phyloP scores from a whole-genome alignment of 73 alveolate species.

The Effrenium voratum region DNA sequence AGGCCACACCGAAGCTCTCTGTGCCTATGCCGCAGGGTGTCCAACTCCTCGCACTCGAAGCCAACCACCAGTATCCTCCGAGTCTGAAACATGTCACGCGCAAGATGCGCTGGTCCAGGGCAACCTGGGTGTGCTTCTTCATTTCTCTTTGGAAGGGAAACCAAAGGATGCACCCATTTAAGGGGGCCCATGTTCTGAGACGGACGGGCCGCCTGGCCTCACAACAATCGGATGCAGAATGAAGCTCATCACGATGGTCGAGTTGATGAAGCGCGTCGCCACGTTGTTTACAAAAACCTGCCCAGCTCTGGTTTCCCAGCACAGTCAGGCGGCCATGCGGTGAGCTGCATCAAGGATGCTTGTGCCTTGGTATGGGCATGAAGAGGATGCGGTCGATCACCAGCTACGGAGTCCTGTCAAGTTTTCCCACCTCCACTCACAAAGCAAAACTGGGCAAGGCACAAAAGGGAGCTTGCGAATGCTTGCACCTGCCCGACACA shows the following conservation, averaged over 20 bases:
- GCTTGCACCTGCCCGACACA: too few relatives aligned
- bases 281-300: slow-evolving; percentile 70
- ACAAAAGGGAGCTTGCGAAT: too few relatives aligned
- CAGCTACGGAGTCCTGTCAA: slow-evolving; percentile 3
- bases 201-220: neutral
- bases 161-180: neutral
- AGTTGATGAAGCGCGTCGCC: slow-evolving; percentile 84
- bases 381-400: neutral
- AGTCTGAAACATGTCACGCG: neutral
- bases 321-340: neutral
- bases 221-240: slow-evolving; percentile 78
- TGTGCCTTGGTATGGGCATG: neutral
- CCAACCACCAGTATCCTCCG: slow-evolving; percentile 81
- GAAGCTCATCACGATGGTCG: slow-evolving; percentile 92
- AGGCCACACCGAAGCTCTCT: too few relatives aligned
- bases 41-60: slow-evolving; percentile 92
- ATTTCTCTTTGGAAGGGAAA: neutral
- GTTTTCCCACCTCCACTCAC: too few relatives aligned
- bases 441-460: too few relatives aligned
- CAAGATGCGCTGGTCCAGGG: neutral
- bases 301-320: neutral
- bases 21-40: slow-evolving; percentile 75
- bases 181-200: neutral
- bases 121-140: neutral
- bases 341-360: neutral